phyloP scores from a whole-genome alignment of 2,329 filamentous ascomycete genomes.

The Hortaea werneckii region DNA sequence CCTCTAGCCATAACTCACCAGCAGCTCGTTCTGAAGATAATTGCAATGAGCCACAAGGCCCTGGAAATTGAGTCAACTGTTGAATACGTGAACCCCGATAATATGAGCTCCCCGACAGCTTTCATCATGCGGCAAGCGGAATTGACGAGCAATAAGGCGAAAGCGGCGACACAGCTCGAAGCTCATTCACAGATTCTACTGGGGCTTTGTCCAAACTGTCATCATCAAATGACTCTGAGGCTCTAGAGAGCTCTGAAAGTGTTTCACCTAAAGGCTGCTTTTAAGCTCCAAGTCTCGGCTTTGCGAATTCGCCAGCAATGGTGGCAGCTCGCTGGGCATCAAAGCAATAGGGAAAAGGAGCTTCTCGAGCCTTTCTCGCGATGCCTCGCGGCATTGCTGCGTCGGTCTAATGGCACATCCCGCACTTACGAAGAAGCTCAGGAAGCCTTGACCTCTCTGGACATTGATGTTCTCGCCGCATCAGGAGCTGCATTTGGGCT shows the following conservation, averaged over 20 bases:
- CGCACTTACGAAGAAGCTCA: background rate
- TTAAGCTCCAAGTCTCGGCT: slow-evolving; percentile 55
- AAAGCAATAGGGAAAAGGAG: slow-evolving; percentile 52
- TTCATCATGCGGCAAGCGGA: slow-evolving; percentile 43
- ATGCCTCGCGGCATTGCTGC: slow-evolving; percentile 49
- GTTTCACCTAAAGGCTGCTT: slow-evolving; percentile 46
- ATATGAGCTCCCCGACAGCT: slow-evolving; percentile 47
- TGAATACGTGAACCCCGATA: slow-evolving; percentile 44
- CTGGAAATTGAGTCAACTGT: slow-evolving; percentile 48
- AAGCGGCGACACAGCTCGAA: slow-evolving; percentile 56
- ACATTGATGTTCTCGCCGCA: background rate
- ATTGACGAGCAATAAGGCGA: slow-evolving; percentile 40
- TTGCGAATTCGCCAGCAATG: slow-evolving; percentile 52
- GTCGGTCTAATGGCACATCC: slow-evolving; percentile 3
- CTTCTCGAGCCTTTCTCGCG: slow-evolving; percentile 54
- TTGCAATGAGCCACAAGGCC: slow-evolving; percentile 51
- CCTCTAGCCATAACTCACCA: slow-evolving; percentile 56
- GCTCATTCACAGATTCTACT: slow-evolving; percentile 55
- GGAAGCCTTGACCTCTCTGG: background rate
- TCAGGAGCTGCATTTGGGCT: background rate
- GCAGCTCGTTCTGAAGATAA: slow-evolving; percentile 52
- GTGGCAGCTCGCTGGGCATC: slow-evolving; percentile 54
- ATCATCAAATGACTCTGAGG: slow-evolving; percentile 48
- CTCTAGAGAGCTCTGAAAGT: slow-evolving; percentile 44
- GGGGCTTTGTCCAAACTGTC: slow-evolving; percentile 58